These are phyloP conservation scores for Sclerotiophoma versabilis DNA, from an alignment of 2,329 filamentous ascomycete genomes.

Conservation along the genomic window DNA sequence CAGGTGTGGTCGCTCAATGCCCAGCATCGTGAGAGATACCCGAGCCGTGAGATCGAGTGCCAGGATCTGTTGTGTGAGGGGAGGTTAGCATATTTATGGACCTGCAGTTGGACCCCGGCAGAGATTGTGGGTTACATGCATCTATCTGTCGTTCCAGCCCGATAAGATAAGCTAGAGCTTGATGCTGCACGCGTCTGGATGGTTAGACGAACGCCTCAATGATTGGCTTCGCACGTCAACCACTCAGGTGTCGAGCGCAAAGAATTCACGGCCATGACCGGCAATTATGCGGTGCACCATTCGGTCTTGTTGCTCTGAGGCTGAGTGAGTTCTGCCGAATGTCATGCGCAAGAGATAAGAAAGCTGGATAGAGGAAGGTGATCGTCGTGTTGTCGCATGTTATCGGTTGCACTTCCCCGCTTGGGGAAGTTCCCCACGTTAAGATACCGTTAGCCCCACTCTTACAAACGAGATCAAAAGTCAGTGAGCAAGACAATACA, in stretches of 20 bases:
- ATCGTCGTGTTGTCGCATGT: slow-evolving; percentile 1
- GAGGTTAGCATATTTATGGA: slow-evolving; percentile 7
- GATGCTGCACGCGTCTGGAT: slow-evolving; percentile 2
- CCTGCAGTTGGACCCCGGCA: neutral
- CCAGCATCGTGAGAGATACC: slow-evolving; percentile 29
- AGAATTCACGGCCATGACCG: slow-evolving; percentile 1
- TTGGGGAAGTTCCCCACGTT: slow-evolving; percentile 14
- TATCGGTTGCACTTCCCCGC: slow-evolving; percentile 12
- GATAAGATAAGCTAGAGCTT: slow-evolving; percentile 19
- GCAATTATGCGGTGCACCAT: neutral
- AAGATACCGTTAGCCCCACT: slow-evolving; percentile 2
- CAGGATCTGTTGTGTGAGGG: neutral
- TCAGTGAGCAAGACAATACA: too few relatives aligned
- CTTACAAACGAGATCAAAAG: too few relatives aligned
- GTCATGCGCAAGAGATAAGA: slow-evolving; percentile 12
- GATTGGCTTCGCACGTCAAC: neutral
- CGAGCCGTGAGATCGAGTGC: too few relatives aligned
- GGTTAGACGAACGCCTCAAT: neutral
- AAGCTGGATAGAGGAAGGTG: neutral
- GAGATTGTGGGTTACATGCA: slow-evolving; percentile 4
- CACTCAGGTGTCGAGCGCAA: slow-evolving; percentile 13
- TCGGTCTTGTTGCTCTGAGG: neutral
- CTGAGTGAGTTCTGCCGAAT: neutral
- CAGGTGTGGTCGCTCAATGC: slow-evolving; percentile 48
- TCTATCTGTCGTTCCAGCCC: slow-evolving; percentile 11